A percentile compares a stretch with the other conserved stretches of the same genome.
Conservation (phyloP, 164 flowering plant genomes). For the Echeveria elegans region DNA sequence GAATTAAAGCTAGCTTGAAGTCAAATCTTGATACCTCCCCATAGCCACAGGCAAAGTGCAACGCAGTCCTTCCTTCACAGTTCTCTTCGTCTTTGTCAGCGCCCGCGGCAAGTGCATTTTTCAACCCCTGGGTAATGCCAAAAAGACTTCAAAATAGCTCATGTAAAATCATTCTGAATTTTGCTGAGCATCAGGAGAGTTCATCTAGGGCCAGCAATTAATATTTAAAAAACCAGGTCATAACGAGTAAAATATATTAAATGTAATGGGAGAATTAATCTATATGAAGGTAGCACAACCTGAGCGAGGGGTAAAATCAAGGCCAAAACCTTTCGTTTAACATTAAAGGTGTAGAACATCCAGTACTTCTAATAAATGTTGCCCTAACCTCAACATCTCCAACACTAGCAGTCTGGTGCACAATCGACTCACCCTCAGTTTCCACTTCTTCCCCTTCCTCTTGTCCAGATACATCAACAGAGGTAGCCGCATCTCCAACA, state of each 20-base stretch:
- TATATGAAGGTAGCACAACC: too few species aligned
- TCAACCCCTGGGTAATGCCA: conserved; percentile 49
- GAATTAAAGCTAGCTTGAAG: too few species aligned
- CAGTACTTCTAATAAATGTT: too few species aligned
- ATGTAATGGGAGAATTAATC: not conserved
- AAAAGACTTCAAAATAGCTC: not conserved
- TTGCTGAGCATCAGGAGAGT: too few species aligned
- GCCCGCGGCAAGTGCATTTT: conserved; percentile 69
- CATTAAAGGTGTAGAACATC: too few species aligned
- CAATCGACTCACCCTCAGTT: conserved; percentile 76
- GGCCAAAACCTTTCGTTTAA: too few species aligned
- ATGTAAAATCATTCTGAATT: too few species aligned
- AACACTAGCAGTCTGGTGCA: conserved; percentile 89
- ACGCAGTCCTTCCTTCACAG: too few species aligned
- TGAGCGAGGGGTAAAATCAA: too few species aligned
- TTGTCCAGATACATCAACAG: conserved; percentile 41
- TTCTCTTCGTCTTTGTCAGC: conserved; percentile 50
- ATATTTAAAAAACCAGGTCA: too few species aligned
- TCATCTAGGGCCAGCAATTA: too few species aligned
- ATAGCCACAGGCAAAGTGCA: conserved; percentile 95
- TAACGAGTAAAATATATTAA: not conserved
- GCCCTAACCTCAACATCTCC: conserved; percentile 77
- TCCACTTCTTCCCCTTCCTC: conserved; percentile 57
- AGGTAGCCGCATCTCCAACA: conserved; percentile 48
- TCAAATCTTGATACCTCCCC: conserved; percentile 60